Percentiles rank a stretch among this genome's conserved stretches.
Conservation (phyloP, 495 filamentous ascomycete species). For the Penicillium crystallinum region DNA sequence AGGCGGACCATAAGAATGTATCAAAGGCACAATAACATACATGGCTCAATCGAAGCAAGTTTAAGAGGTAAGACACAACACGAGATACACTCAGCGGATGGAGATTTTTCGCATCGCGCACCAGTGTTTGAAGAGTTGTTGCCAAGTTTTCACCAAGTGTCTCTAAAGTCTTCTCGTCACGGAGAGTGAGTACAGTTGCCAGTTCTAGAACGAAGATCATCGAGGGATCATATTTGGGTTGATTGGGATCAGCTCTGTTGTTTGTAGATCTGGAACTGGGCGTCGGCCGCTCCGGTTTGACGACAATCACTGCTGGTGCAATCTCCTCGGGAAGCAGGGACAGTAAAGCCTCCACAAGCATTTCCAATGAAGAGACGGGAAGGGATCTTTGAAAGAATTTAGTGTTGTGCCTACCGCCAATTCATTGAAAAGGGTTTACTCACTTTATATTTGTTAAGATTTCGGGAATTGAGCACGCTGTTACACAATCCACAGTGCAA, state of each 20-base stretch:
- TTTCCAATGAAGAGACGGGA: constrained; percentile 57
- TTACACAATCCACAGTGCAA: constrained; percentile 90
- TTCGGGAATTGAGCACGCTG: constrained; percentile 77
- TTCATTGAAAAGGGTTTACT: constrained; percentile 22
- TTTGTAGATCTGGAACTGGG: constrained; percentile 42
- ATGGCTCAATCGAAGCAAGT: constrained; percentile 78
- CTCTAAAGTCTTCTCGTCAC: constrained; percentile 66
- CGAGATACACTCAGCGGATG: constrained; percentile 79
- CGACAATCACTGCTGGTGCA: constrained; percentile 74
- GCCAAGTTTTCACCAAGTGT: constrained; percentile 71
- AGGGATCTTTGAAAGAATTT: constrained; percentile 50
- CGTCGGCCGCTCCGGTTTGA: constrained; percentile 73
- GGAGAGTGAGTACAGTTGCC: constrained; percentile 75
- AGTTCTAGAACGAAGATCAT: constrained; percentile 86
- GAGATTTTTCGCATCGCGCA: constrained; percentile 70
- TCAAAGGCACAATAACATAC: constrained; percentile 46
- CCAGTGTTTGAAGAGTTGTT: constrained; percentile 70
- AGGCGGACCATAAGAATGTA: too few species aligned
- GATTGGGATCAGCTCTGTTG: constrained; percentile 45
- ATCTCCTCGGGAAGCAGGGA: constrained; percentile 82
- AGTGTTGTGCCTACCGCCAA: background rate
- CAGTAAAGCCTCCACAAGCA: constrained; percentile 67
- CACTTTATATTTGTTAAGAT: constrained; percentile 82
- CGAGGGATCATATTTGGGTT: constrained; percentile 75
- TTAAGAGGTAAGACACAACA: constrained; percentile 80